These are phyloP conservation scores for Aspergillus ruber DNA, from an alignment of 2,329 filamentous ascomycete genomes.

Conservation along the genomic window DNA sequence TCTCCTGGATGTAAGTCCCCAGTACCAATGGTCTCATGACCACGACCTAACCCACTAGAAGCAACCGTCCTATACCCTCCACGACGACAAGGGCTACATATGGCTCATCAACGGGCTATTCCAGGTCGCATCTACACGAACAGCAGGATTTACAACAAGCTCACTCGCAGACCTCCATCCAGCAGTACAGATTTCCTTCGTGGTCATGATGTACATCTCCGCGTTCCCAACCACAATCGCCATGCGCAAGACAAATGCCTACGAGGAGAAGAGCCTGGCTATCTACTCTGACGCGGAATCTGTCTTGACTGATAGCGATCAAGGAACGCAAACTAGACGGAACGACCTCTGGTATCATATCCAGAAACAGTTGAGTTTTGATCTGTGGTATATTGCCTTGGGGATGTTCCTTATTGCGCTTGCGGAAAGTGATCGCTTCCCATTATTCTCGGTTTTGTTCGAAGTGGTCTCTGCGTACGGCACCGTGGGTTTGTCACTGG, in stretches of 20 bases:
- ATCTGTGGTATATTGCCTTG: constrained; percentile 91
- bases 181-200: constrained; percentile 86
- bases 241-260: constrained; percentile 87
- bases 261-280: constrained; percentile 68
- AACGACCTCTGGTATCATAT: constrained; percentile 82
- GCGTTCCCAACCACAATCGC: constrained; percentile 94
- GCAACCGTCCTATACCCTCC: constrained; percentile 60
- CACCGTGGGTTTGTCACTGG: constrained; percentile 80
- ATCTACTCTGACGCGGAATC: constrained; percentile 59
- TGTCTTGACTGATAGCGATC: constrained; percentile 29
- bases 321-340: constrained; percentile 43
- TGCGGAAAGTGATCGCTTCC: constrained; percentile 66
- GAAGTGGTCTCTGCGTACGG: constrained; percentile 85
- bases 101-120: constrained; percentile 80
- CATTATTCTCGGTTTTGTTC: constrained; percentile 64
- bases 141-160: constrained; percentile 79
- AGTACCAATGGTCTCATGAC: background rate
- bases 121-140: constrained; percentile 80
- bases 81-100: constrained; percentile 36
- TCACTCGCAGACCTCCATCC: constrained; percentile 73
- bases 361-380: constrained; percentile 85
- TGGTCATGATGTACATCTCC: constrained; percentile 99
- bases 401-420: constrained; percentile 88
- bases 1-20: constrained; percentile 66
- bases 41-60: constrained; percentile 36